Percentiles rank a stretch among this genome's conserved stretches.
Conservation (phyloP, 306 rosid genomes). For the Ziziphus jujuba region DNA sequence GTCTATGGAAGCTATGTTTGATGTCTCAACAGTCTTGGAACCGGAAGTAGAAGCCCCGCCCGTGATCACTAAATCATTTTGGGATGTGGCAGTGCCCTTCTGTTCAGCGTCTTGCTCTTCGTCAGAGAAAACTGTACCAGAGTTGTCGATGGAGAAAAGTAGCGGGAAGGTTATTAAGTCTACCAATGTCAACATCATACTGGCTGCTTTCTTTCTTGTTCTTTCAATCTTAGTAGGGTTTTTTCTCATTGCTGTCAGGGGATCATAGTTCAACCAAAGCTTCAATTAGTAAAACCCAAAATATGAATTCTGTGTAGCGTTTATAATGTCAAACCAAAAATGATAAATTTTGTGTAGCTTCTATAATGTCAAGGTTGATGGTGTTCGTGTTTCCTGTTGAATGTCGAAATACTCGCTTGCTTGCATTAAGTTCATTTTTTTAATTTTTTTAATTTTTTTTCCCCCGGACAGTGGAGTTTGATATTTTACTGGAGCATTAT, state of each 20-base stretch:
- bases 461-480: too few species aligned
- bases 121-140: conserved; percentile 31
- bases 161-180: conserved; percentile 27
- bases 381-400: too few species aligned
- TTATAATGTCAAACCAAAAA: too few species aligned
- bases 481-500: too few species aligned
- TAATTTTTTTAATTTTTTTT: too few species aligned
- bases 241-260: conserved; percentile 34
- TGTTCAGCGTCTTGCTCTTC: conserved; percentile 26
- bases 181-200: conserved; percentile 36
- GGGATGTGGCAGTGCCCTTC: conserved; percentile 62
- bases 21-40: conserved; percentile 54
- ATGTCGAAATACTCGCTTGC: too few species aligned
- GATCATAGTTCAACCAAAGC: conserved; percentile 12
- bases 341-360: too few species aligned
- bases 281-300: too few species aligned
- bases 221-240: conserved; percentile 55
- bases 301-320: too few species aligned
- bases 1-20: conserved; percentile 53
- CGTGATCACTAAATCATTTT: conserved; percentile 50
- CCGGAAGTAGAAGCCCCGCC: conserved; percentile 60
- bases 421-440: too few species aligned
- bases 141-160: conserved; percentile 23
- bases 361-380: too few species aligned
- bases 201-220: conserved; percentile 54